Percentiles rank a stretch among this genome's conserved stretches.
phyloP scores from a whole-genome alignment of 208 protist species.

The Wallacemonas sp. region DNA sequence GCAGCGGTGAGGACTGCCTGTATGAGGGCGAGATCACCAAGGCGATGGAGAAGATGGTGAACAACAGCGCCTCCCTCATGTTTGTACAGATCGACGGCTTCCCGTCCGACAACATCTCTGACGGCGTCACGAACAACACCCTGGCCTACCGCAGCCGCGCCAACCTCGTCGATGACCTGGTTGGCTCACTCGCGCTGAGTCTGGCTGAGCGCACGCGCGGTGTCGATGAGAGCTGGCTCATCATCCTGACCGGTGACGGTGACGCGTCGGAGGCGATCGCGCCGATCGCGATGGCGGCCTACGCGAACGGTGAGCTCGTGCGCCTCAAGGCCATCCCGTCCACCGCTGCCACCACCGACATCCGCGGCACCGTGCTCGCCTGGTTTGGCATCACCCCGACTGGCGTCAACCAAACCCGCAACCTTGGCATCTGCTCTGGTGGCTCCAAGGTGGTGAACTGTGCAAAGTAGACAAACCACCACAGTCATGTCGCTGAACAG shows the following conservation, averaged over 20 bases:
- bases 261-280: constrained; percentile 20
- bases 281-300: constrained; percentile 60
- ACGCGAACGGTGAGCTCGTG: constrained; percentile 52
- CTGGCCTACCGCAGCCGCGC: constrained; percentile 48
- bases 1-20: constrained; percentile 43
- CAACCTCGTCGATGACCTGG: constrained; percentile 65
- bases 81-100: constrained; percentile 55
- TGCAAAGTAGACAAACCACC: constrained; percentile 21
- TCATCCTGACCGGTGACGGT: constrained; percentile 62
- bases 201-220: constrained; percentile 39
- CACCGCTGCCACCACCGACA: constrained; percentile 30
- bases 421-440: constrained; percentile 67
- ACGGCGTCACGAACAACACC: constrained; percentile 14
- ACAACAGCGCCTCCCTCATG: constrained; percentile 44
- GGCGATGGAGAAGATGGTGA: constrained; percentile 37
- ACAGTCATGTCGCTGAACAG: no score
- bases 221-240: constrained; percentile 64
- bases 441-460: constrained; percentile 55
- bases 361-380: constrained; percentile 49
- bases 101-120: neutral
- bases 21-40: constrained; percentile 48
- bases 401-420: constrained; percentile 9
- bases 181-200: constrained; percentile 56
- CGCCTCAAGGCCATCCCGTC: constrained; percentile 38
- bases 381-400: constrained; percentile 42